Percentiles rank a stretch among this genome's conserved stretches.
Evolutionary conservation across 202 grass and related monocot species (phyloP).

Genomic region (Setaria italica): DNA sequence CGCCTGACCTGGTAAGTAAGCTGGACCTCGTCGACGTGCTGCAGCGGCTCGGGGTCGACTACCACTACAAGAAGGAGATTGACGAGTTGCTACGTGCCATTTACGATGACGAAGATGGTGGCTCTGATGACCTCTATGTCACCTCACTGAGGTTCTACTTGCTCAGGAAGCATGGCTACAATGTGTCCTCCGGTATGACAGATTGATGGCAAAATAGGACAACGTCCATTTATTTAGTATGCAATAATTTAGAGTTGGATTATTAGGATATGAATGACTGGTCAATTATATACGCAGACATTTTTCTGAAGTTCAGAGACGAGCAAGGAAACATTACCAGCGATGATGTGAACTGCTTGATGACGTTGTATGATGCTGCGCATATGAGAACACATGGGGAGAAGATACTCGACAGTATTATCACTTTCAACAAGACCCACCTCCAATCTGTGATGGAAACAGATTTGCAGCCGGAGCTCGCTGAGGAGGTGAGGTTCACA

Average conservation of each 20-base stretch:
- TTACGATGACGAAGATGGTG: neutral
- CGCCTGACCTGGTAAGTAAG: neutral
- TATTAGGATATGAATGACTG: neutral
- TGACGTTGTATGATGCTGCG: neutral
- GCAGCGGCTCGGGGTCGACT: conserved; percentile 32
- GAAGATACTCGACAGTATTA: conserved; percentile 41
- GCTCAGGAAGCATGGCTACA: conserved; percentile 43
- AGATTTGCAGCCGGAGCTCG: neutral
- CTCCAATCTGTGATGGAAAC: neutral
- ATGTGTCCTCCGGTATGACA: conserved; percentile 27
- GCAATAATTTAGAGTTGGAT: too few species aligned
- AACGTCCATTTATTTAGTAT: too few species aligned
- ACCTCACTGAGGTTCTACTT: conserved; percentile 37
- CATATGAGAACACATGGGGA: conserved; percentile 41
- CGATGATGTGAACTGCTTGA: neutral
- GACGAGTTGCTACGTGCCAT: neutral
- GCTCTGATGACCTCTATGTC: conserved; percentile 6
- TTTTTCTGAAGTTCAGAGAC: conserved; percentile 36
- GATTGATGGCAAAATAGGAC: too few species aligned
- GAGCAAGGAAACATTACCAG: neutral
- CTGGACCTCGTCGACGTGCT: conserved; percentile 34
- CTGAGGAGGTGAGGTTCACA: neutral
- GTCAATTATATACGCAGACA: neutral
- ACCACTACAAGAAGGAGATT: conserved; percentile 47
- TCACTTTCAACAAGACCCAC: neutral